These are phyloP conservation scores for Hypocreales sp. DNA, from an alignment of 2,329 filamentous ascomycete species.

Conservation along the genomic window DNA sequence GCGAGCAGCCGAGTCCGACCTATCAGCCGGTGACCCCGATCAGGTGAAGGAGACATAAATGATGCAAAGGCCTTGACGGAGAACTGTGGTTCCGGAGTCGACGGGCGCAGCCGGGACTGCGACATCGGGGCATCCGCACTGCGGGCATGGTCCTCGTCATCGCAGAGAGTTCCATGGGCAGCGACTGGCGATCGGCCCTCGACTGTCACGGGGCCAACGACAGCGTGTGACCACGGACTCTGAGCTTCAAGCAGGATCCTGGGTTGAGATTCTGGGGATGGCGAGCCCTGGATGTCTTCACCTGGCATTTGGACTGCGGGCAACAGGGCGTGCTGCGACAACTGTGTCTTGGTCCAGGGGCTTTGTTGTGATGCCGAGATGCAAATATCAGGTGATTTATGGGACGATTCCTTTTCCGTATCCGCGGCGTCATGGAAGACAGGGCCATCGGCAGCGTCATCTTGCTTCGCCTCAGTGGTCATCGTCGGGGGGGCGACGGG, in stretches of 20 bases:
- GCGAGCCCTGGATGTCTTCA: neutral
- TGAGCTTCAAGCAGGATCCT: slow-evolving; percentile 4
- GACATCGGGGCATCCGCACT: neutral
- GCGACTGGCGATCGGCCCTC: too few species aligned
- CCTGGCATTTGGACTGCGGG: too few species aligned
- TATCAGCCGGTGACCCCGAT: slow-evolving; percentile 10
- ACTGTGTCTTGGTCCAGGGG: slow-evolving; percentile 3
- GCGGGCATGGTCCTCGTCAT: neutral
- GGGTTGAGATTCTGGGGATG: neutral
- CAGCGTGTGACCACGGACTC: slow-evolving; percentile 8
- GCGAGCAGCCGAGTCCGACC: slow-evolving; percentile 6
- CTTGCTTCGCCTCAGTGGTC: neutral
- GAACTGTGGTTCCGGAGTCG: slow-evolving; percentile 30
- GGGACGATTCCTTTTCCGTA: neutral
- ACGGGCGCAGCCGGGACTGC: slow-evolving; percentile 7
- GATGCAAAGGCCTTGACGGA: slow-evolving; percentile 35
- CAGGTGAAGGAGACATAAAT: slow-evolving; percentile 34
- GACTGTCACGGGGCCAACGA: neutral
- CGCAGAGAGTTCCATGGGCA: too few species aligned
- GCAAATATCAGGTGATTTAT: neutral
- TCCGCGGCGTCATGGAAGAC: neutral
- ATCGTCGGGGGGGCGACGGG: neutral
- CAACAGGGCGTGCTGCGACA: neutral
- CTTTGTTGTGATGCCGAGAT: slow-evolving; percentile 4
- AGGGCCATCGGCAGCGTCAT: too few species aligned